These are phyloP conservation scores for Backusella tuberculispora DNA, from an alignment of 192 early-diverging fungal genomes.

Conservation along the genomic window DNA sequence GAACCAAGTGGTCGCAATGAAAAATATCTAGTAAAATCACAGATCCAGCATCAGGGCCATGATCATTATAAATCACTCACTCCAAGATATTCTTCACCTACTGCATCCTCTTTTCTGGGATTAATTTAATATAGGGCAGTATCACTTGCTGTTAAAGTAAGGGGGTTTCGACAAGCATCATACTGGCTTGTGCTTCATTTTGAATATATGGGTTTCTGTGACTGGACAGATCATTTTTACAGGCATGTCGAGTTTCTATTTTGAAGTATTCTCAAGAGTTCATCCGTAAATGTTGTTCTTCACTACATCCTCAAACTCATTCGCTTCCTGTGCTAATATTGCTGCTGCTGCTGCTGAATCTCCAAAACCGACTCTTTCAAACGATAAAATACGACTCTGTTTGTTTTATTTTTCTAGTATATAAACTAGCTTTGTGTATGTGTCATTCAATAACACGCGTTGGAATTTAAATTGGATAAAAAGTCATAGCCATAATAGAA, in stretches of 20 bases:
- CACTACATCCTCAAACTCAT: too few species aligned
- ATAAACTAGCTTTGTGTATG: slow-evolving; percentile 20
- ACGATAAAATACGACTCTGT: slow-evolving; percentile 39
- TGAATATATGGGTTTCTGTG: slow-evolving; percentile 66
- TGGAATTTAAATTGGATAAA: neutral
- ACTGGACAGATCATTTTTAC: slow-evolving; percentile 64
- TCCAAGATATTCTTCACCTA: slow-evolving; percentile 82
- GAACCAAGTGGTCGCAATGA: too few species aligned
- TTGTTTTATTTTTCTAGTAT: slow-evolving; percentile 5
- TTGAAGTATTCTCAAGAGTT: slow-evolving; percentile 25
- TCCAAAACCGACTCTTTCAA: slow-evolving; percentile 58
- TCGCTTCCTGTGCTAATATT: too few species aligned
- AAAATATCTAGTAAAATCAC: too few species aligned
- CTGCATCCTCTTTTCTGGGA: slow-evolving; percentile 56
- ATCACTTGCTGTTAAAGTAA: slow-evolving; percentile 54
- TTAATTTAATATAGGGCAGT: slow-evolving; percentile 52
- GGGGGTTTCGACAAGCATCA: slow-evolving; percentile 65
- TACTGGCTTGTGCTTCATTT: slow-evolving; percentile 49
- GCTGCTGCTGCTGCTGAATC: slow-evolving; percentile 41
- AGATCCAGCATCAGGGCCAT: slow-evolving; percentile 32
- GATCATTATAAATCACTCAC: slow-evolving; percentile 61
- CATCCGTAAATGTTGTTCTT: slow-evolving; percentile 5
- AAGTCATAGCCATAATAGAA: neutral
- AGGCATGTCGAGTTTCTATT: slow-evolving; percentile 33
- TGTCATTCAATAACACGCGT: slow-evolving; percentile 24